phyloP scores from a whole-genome alignment of 208 protist genomes.

The Phytomonas sp. region DNA sequence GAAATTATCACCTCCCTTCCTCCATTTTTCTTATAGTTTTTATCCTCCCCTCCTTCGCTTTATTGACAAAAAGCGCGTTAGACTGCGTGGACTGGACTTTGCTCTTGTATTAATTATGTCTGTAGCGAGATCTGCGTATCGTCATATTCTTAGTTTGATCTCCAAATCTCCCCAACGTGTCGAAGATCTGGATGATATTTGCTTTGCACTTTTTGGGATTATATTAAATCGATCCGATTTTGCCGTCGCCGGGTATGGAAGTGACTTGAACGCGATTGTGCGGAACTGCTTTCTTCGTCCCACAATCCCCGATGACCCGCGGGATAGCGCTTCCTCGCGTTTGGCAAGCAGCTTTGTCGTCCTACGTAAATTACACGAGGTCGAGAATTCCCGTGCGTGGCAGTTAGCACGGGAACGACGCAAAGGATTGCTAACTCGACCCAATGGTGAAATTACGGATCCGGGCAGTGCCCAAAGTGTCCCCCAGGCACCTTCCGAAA shows the following conservation, averaged over 20 bases:
- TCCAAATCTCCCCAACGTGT: constrained; percentile 24
- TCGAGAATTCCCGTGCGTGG: constrained; percentile 13
- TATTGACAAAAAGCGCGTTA: not conserved
- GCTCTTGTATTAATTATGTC: constrained; percentile 31
- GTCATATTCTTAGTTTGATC: constrained; percentile 51
- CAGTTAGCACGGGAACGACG: not conserved
- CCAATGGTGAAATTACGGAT: not conserved
- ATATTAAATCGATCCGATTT: constrained; percentile 50
- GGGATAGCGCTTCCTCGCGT: constrained; percentile 34
- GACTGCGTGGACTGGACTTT: not conserved
- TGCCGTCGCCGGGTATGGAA: constrained; percentile 55
- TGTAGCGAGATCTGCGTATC: constrained; percentile 53
- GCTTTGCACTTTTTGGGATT: constrained; percentile 65
- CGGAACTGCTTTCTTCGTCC: constrained; percentile 56
- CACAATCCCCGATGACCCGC: constrained; percentile 24
- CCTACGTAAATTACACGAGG: constrained; percentile 41
- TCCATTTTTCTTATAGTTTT: not conserved
- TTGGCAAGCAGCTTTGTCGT: constrained; percentile 47
- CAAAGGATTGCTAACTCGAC: not conserved
- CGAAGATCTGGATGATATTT: constrained; percentile 45
- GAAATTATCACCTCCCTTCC: not conserved
- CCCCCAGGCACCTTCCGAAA: not conserved
- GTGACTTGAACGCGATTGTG: constrained; percentile 25
- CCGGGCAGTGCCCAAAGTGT: not conserved
- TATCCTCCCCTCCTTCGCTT: not conserved